phyloP scores from a whole-genome alignment of 495 filamentous ascomycete genomes.

The Aspergillus wentii region DNA sequence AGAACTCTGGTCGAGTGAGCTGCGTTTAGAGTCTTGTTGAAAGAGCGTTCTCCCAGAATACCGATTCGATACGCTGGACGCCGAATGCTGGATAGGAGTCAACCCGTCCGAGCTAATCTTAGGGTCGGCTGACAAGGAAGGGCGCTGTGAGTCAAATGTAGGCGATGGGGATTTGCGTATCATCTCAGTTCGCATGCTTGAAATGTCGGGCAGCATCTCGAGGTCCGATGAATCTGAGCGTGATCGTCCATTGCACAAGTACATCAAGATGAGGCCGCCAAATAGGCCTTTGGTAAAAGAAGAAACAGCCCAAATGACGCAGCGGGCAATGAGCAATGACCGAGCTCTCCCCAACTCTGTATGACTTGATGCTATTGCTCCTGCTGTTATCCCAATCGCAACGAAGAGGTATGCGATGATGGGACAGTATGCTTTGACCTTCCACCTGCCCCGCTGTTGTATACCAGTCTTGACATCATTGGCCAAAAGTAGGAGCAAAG shows the following conservation, averaged over 20 bases:
- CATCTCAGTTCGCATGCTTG: slow-evolving; percentile 5
- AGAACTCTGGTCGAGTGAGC: slow-evolving; percentile 21
- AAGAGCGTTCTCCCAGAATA: slow-evolving; percentile 33
- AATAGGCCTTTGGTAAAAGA: slow-evolving; percentile 30
- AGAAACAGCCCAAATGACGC: slow-evolving; percentile 30
- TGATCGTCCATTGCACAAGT: too few species aligned
- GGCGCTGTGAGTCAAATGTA: slow-evolving; percentile 7
- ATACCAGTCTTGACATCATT: slow-evolving; percentile 15
- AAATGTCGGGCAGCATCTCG: slow-evolving; percentile 15
- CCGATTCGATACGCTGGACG: slow-evolving; percentile 24
- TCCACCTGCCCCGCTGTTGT: slow-evolving; percentile 15
- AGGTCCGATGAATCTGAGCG: slow-evolving; percentile 16
- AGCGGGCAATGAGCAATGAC: slow-evolving; percentile 22
- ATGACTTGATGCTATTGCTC: slow-evolving; percentile 23
- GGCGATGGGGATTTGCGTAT: slow-evolving; percentile 9
- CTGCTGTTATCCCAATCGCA: slow-evolving; percentile 24
- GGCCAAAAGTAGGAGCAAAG: slow-evolving; percentile 20
- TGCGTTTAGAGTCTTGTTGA: slow-evolving; percentile 20
- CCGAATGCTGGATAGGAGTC: slow-evolving; percentile 5
- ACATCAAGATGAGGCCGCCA: slow-evolving; percentile 24
- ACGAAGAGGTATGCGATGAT: slow-evolving; percentile 25
- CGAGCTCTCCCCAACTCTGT: slow-evolving; percentile 6
- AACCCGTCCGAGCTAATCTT: slow-evolving; percentile 7
- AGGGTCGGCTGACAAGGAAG: slow-evolving; percentile 4
- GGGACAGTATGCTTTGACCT: slow-evolving; percentile 12